Percentiles rank a stretch among this genome's conserved stretches.
phyloP scores from a whole-genome alignment of 441 rosid genomes.

The Mallotus japonicus region DNA sequence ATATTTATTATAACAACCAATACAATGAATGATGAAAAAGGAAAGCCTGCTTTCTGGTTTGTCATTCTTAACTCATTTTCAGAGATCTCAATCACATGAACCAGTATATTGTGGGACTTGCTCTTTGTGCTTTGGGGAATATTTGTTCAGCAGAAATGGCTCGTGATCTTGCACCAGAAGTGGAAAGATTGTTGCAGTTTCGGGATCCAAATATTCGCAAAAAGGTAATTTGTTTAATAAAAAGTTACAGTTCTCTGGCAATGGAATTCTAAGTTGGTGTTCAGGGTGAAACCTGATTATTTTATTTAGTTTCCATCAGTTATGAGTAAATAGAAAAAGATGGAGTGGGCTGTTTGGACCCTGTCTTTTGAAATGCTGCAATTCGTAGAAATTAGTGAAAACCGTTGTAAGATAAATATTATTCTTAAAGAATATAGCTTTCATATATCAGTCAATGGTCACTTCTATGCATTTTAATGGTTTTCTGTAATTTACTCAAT shows the following conservation, averaged over 20 bases:
- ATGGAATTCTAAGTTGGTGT: neutral
- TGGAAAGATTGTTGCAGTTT: conserved; percentile 92
- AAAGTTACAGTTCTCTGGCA: neutral
- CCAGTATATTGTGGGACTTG: conserved; percentile 97
- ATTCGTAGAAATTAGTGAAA: neutral
- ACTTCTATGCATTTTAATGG: neutral
- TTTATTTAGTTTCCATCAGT: neutral
- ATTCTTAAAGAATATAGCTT: neutral
- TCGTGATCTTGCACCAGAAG: conserved; percentile 99
- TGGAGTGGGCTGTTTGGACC: neutral
- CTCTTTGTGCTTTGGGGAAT: conserved; percentile 98
- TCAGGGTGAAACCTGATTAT: neutral
- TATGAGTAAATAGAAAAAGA: neutral
- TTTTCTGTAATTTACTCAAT: neutral
- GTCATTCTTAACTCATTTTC: conserved; percentile 58
- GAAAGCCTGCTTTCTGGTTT: conserved; percentile 4
- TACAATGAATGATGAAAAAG: conserved; percentile 3
- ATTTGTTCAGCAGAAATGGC: conserved; percentile 99
- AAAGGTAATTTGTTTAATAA: conserved; percentile 51
- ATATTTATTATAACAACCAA: conserved; percentile 30
- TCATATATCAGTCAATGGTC: neutral
- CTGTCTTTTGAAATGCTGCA: neutral
- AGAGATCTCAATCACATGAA: conserved; percentile 98
- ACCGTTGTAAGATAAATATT: conserved; percentile 1
- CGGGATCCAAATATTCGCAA: conserved; percentile 99